phyloP scores from a whole-genome alignment of 768 basidiomycete species.

The Serendipita vermifera region DNA sequence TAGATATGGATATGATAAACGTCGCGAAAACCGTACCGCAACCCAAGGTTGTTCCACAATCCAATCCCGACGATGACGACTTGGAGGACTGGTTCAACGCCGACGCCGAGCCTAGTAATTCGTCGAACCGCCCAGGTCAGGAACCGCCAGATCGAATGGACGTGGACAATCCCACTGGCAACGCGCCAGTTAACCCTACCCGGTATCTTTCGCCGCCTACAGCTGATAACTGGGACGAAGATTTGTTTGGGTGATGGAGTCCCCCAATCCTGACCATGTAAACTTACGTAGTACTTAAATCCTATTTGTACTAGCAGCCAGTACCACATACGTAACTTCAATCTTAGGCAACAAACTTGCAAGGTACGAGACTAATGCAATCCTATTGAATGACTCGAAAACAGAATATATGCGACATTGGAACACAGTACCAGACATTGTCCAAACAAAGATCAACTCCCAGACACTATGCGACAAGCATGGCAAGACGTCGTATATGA shows the following conservation, averaged over 20 bases:
- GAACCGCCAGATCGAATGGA: neutral
- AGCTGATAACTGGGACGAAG: slow-evolving; percentile 5
- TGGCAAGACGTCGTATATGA: slow-evolving; percentile 75
- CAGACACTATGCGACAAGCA: slow-evolving; percentile 67
- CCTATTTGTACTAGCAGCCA: too few relatives aligned
- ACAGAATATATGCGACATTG: too few relatives aligned
- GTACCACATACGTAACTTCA: too few relatives aligned
- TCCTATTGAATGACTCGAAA: too few relatives aligned
- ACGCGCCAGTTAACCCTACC: too few relatives aligned
- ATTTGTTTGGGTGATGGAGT: too few relatives aligned
- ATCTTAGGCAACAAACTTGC: too few relatives aligned
- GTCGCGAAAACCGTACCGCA: neutral
- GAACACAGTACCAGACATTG: too few relatives aligned
- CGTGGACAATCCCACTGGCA: neutral
- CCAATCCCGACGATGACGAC: neutral
- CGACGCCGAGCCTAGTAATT: neutral
- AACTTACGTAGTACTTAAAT: too few relatives aligned
- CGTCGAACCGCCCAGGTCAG: neutral
- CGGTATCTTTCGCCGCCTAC: neutral
- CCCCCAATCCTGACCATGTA: too few relatives aligned
- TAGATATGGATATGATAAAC: neutral
- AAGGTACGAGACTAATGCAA: too few relatives aligned
- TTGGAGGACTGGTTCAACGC: slow-evolving; percentile 10
- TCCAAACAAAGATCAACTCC: too few relatives aligned
- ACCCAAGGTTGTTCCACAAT: neutral